A percentile compares a stretch with the other conserved stretches of the same genome.
Evolutionary conservation across 1,284 basidiomycete species (phyloP).

Genomic region (Cryptococcus deneoformans): DNA sequence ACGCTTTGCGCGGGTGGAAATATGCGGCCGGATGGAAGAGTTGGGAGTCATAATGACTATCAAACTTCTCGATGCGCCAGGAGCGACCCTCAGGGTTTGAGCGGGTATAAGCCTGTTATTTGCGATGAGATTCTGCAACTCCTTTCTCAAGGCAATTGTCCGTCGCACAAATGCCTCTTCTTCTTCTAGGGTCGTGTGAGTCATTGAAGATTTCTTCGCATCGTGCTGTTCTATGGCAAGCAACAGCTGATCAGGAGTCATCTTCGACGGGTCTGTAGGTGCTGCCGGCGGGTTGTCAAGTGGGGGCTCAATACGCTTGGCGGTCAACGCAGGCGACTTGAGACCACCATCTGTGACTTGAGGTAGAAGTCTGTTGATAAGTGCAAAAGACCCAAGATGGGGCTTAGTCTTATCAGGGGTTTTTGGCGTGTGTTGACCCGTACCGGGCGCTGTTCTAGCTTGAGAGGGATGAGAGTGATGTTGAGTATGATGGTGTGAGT

Average conservation of each 20-base stretch:
- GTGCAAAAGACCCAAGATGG: constrained; percentile 5
- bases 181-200: constrained; percentile 45
- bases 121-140: constrained; percentile 47
- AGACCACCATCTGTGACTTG: constrained; percentile 1
- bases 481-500: constrained; percentile 5
- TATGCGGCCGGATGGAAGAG: constrained; percentile 52
- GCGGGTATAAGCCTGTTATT: constrained; percentile 48
- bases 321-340: constrained; percentile 44
- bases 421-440: neutral
- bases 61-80: constrained; percentile 45
- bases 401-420: constrained; percentile 2
- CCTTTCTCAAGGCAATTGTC: constrained; percentile 50
- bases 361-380: constrained; percentile 11
- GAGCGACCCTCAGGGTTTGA: constrained; percentile 42
- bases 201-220: constrained; percentile 45
- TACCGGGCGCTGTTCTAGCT: neutral
- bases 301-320: constrained; percentile 27
- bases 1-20: constrained; percentile 50
- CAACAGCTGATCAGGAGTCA: constrained; percentile 51
- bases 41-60: constrained; percentile 53
- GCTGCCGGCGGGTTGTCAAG: constrained; percentile 15
- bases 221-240: constrained; percentile 51
- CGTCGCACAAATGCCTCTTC: constrained; percentile 53
- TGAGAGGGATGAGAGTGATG: neutral
- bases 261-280: constrained; percentile 38